These are phyloP conservation scores for Neonectria hederae DNA, from an alignment of 2,329 filamentous ascomycete species.

Conservation along the genomic window DNA sequence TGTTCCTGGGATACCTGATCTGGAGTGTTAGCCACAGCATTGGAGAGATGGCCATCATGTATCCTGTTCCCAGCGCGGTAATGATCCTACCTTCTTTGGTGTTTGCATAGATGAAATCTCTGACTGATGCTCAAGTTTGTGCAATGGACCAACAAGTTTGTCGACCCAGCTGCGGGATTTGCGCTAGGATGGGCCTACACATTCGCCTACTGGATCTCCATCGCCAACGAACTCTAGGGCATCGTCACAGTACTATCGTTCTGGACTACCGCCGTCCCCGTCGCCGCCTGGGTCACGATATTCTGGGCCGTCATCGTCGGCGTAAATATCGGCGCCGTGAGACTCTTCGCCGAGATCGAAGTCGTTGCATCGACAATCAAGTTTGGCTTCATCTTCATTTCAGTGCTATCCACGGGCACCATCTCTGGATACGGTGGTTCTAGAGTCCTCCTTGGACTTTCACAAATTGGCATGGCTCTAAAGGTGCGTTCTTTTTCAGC, in stretches of 20 bases:
- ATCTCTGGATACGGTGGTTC: conserved; percentile 55
- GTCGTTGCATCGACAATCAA: conserved; percentile 56
- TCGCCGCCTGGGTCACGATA: conserved; percentile 56
- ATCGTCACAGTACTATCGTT: conserved; percentile 54
- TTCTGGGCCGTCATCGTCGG: conserved; percentile 52
- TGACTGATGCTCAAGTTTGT: conserved; percentile 50
- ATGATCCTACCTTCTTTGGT: background rate
- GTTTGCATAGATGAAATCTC: background rate
- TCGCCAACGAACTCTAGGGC: conserved; percentile 55
- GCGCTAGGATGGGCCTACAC: conserved; percentile 59
- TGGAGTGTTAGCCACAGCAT: conserved; percentile 58
- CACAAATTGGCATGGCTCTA: conserved; percentile 54
- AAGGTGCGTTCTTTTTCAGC: conserved; percentile 27
- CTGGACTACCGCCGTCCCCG: conserved; percentile 55
- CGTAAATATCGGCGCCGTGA: conserved; percentile 54
- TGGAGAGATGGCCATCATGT: conserved; percentile 57
- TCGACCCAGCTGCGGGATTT: conserved; percentile 54
- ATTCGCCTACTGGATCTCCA: conserved; percentile 55
- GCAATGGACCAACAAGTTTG: conserved; percentile 58
- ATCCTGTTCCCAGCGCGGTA: conserved; percentile 49
- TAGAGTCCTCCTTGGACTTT: conserved; percentile 55
- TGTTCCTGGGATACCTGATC: conserved; percentile 56
- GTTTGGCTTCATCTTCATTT: conserved; percentile 59
- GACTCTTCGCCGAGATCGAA: conserved; percentile 57
- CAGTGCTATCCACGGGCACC: conserved; percentile 55